Base-by-base conservation (phyloP, 2,329 filamentous ascomycete genomes). In the Daldinia sp. region DNA sequence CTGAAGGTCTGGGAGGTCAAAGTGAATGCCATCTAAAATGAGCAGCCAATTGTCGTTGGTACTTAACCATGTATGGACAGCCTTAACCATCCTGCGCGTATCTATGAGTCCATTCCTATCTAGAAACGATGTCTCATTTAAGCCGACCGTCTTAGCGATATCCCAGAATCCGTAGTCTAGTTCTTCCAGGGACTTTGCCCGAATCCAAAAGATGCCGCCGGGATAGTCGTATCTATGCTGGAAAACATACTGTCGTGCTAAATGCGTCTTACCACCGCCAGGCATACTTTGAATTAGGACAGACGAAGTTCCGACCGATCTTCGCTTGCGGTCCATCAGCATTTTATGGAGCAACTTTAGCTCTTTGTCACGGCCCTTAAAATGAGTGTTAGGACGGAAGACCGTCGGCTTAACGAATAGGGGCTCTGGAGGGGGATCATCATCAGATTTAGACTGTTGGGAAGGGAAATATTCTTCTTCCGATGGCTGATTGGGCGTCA, bases 201-300 rank as follows among this genome's bases (percentile, higher is more conserved):
- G 85, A 15, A 92, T 84, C 90, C 90, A 93, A 76, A 91, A 93
- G 48, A 92, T 83, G 1, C 90, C 90, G 1, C 89, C 89, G 0
- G 87, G 85, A 72, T 90, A 92, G 67, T 87, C 81, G 4, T 83
- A 79, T 39, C 83, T 86, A 72, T 91, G 86, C 4, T 82, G 78
- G 72, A 89, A 91, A 33, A 91, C 85, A 74, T 92, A 92, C 77
- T 92, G 84, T 3, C 90, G 84, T 30, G 89, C 89, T 13, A 92
- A 80, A 73, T 92, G 90, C 1, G 89, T 89, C 78, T 93, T 93
- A 2, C 90, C 90, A 13, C 87, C 87, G 1, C 90, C 90, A 1
- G 89, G 87, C 42, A 89, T 86, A 39, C 88, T 88, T 69, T 88
- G 87, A 10, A 93, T 84, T 7, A 92, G 79, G 1, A 90, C 89